Base-by-base conservation (phyloP, 2,329 filamentous ascomycete species). In the Fusarium zealandicum region DNA sequence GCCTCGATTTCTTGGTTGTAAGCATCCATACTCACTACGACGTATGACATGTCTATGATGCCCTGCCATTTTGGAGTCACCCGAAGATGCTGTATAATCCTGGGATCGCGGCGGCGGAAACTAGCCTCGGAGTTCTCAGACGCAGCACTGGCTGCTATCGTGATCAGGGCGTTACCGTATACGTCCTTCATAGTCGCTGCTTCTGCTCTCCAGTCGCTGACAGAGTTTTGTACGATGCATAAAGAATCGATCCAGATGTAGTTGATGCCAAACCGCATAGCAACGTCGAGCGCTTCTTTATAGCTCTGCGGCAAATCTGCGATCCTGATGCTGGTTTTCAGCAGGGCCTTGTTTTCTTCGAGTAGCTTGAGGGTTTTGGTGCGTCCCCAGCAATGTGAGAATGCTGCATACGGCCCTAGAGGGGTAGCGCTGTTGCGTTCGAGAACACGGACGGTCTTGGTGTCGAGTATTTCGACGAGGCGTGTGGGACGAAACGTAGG, bases 331-430 rank as follows among this genome's bases (percentile, higher is more conserved):
- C 41, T 25, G 9, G 22, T 22, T 20, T 33, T 12, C 14, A 51
- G 28, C 6, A 11, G 27, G 16, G 33, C 5, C n/a, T 37, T 32
- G 20, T 51, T 51, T 13, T 14, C 14, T 4, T 20, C 25, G 4
- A 51, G 27, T 8, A 51, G 33, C 27, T 40, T 51, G 16, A 51
- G 41, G 14, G 49, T 43, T 22, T 45, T 27, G 18, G 27, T 25
- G 16, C 28, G 9, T 6, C 49, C 40, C 49, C 49, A 51, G n/a
- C 41, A 51, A 33, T 51, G 49, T 11, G 49, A 51, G 27, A 51
- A 39, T 12, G 49, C 49, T 11, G 28, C 35, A 2, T 51, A 51
- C 14, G 33, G 39, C 20, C 20, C 33, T 2, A 13, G 14, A 1
- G 27, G 13, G 1, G n/a, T 16, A 8, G 2, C 40, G 5, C 14